Base-by-base conservation (phyloP, 2,329 filamentous ascomycete species). In the Penicillium thymicola region DNA sequence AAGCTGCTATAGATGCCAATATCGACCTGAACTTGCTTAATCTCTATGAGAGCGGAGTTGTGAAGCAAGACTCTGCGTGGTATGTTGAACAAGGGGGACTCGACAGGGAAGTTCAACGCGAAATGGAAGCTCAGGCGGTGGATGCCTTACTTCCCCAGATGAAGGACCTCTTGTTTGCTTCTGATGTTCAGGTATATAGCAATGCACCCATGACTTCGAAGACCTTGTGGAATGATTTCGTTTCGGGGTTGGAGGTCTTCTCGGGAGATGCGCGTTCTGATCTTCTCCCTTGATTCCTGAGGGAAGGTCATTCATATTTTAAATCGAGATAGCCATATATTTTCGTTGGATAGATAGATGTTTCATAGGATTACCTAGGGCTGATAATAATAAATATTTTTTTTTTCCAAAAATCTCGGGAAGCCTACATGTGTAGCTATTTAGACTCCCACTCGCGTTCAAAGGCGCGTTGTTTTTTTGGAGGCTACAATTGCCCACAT, bases 121-220 rank as follows among this genome's bases (percentile, higher is more conserved):
- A 55, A n/a, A 58, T 58, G 51, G 62, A 66, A 32, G n/a, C 48
- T 10, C 49, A 47, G 21, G 60, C 60, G 0, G 37, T 42, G 2
- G 53, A 61, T 52, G 52, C 51, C 7, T 45, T 60, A 18, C 53
- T 64, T 6, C 59, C 59, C 2, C 32, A 55, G 36, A 40, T 66
- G 14, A 34, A 54, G 2, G 25, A 42, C 4, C 27, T 63, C 2
- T 23, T 62, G 6, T 28, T 59, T 14, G 25, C 49, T 3, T 49
- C 56, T 4, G 55, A 54, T 2, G 45, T 49, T 2, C 37, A 59
- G 27, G 18, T 45, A 4, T 62, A 63, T 37, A 41, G 54, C 41
- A 55, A 46, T 51, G 62, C 60, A 6, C 62, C 63, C 7, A 61
- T 65, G 53, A 16, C 45, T 5, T 64, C 62, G 7, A 14, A 53